Evolutionary conservation across 257 asterid genomes (phyloP), one percentile per base, ranked within the genome.

Genomic region (Nyctanthes arbortristis): DNA sequence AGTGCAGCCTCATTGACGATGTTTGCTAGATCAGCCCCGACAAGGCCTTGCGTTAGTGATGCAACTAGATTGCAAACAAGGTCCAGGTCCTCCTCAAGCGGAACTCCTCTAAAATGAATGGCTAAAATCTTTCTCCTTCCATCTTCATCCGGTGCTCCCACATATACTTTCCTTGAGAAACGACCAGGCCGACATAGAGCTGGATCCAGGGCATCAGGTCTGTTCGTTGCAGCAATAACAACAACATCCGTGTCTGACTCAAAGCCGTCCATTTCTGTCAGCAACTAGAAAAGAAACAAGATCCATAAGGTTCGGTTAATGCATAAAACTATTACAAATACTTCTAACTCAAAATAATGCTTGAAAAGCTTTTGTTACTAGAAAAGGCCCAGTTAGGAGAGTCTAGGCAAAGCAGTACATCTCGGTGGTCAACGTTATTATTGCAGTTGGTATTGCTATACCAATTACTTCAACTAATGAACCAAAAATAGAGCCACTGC

Each of bases 231-330:
- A 66, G 97, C 97, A 52, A 94, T 84, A 34, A 94, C 97, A 67
- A 91, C 88, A 64, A 94, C 87, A 69, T 81, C 88, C 59, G 73
- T 40, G 36, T 81, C 89, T 0, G 96, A 84, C 58, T 91, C 97
- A 49, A 94, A 94, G 54, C 97, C 99, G 20, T 94, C 99, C 99
- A 94, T 94, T 85, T 94, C 97, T 40, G 99, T 94, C 83, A 94
- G 91, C 85, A 94, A 86, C 97, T 94, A 80, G 29, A 63, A 77
- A 73, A 43, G 56, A 49, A 56, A 74, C 31, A 71, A 67, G 11
- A 6, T 52, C 27, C 68, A 33, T 67, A 58, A 69, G 73, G 49
- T 20, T 24, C 25, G 25, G 6, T 40, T 54, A 40, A 33, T 12
- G 40, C 54, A 29, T 4, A n/a, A 71, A 31, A 64, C 11, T 45